Evolutionary conservation across 169 alveolate species (phyloP).

Genomic region (Plasmodium malariae): DNA sequence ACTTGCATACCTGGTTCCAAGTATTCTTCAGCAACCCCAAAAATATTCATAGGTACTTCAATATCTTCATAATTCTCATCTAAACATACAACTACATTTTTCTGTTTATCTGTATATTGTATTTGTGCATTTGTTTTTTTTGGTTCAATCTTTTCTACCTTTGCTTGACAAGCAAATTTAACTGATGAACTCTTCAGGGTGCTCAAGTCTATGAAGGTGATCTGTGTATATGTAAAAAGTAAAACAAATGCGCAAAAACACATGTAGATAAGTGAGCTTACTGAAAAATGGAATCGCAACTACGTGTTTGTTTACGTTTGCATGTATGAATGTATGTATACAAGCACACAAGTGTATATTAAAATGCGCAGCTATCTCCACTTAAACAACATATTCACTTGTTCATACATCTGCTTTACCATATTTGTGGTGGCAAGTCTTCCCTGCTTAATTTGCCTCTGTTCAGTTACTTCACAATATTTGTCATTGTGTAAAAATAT

Average conservation of each 20-base stretch:
- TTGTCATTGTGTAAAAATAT: constrained; percentile 62
- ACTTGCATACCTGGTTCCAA: constrained; percentile 64
- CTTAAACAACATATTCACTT: background rate
- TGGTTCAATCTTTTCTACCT: constrained; percentile 73
- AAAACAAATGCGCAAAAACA: background rate
- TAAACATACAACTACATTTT: constrained; percentile 63
- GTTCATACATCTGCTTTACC: constrained; percentile 32
- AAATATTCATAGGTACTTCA: constrained; percentile 41
- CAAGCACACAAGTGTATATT: background rate
- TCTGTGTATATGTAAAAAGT: constrained; percentile 3
- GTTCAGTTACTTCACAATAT: constrained; percentile 74
- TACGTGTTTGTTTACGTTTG: no score
- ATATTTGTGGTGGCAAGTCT: constrained; percentile 67
- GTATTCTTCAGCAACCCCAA: constrained; percentile 65
- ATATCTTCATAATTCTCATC: constrained; percentile 75
- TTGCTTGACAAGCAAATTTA: constrained; percentile 69
- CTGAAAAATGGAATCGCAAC: background rate
- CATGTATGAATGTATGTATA: background rate
- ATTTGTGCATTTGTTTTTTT: constrained; percentile 40
- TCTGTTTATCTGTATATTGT: constrained; percentile 73
- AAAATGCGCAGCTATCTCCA: background rate
- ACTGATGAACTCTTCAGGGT: constrained; percentile 58
- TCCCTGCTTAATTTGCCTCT: constrained; percentile 73
- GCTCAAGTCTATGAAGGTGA: constrained; percentile 52
- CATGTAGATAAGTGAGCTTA: background rate